A percentile compares a stretch with the other conserved stretches of the same genome.
Conservation (phyloP, 2,329 filamentous ascomycete species). For the Ilyonectria robusta region DNA sequence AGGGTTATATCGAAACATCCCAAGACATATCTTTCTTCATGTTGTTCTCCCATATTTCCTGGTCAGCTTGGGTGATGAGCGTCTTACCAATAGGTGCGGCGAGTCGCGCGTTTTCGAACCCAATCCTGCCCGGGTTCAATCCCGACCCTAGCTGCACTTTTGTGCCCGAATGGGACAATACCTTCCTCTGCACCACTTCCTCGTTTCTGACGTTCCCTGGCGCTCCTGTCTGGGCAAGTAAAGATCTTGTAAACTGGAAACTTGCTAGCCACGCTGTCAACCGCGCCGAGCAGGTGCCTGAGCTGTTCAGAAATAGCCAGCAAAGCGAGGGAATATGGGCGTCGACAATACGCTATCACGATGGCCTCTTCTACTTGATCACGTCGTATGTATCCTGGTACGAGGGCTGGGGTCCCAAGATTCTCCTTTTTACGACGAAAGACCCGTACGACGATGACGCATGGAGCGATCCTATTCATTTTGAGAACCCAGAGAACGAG, state of each 20-base stretch:
- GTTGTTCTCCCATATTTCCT: background rate
- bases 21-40: background rate
- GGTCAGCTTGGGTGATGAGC: background rate
- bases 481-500: constrained; percentile 48
- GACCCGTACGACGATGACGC: constrained; percentile 55
- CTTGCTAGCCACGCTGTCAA: constrained; percentile 56
- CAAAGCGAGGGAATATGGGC: constrained; percentile 61
- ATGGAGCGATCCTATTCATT: constrained; percentile 54
- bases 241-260: constrained; percentile 65
- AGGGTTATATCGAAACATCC: background rate
- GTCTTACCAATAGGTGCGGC: background rate
- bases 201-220: constrained; percentile 67
- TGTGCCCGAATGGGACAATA: constrained; percentile 55
- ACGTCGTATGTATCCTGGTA: constrained; percentile 54
- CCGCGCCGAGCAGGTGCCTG: constrained; percentile 57
- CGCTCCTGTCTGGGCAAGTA: constrained; percentile 65
- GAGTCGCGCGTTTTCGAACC: constrained; percentile 50
- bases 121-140: constrained; percentile 64
- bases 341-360: constrained; percentile 58
- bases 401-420: constrained; percentile 50
- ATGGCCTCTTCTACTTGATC: constrained; percentile 60
- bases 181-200: constrained; percentile 65
- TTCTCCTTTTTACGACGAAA: constrained; percentile 57
- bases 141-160: constrained; percentile 61
- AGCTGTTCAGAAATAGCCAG: constrained; percentile 46